A percentile compares a stretch with the other conserved stretches of the same genome.
Conservation (phyloP, 1,139 yeast genomes). For the Sugiyamaella neomexicana region DNA sequence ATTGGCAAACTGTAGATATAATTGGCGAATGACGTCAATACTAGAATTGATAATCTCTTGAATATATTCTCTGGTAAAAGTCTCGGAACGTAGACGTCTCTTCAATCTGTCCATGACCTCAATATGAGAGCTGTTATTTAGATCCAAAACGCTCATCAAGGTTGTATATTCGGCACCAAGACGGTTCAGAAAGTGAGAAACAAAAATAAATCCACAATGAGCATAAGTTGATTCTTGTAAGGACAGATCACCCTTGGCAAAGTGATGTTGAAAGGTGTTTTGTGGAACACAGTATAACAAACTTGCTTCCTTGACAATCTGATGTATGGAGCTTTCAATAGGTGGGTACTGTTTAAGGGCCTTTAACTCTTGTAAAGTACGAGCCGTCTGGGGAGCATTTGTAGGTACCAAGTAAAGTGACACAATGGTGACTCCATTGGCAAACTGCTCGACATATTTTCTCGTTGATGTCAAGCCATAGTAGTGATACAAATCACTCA, state of each 20-base stretch:
- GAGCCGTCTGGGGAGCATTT: conserved; percentile 42
- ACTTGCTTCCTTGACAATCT: conserved; percentile 92
- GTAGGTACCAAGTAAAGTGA: conserved; percentile 79
- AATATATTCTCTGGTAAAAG: conserved; percentile 85
- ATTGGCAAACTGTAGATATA: conserved; percentile 91
- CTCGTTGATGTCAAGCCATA: conserved; percentile 84
- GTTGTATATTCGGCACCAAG: conserved; percentile 87
- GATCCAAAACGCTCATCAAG: conserved; percentile 62
- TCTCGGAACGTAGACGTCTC: conserved; percentile 88
- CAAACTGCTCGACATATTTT: conserved; percentile 91
- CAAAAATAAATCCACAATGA: conserved; percentile 89
- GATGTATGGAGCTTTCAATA: conserved; percentile 75
- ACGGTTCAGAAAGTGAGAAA: conserved; percentile 90
- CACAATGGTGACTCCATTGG: conserved; percentile 82
- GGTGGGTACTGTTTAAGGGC: conserved; percentile 45
- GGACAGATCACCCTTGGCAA: conserved; percentile 75
- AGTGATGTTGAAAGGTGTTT: conserved; percentile 73
- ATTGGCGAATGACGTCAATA: conserved; percentile 71
- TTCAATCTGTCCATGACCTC: conserved; percentile 81
- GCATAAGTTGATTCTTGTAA: conserved; percentile 94
- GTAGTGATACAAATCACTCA: conserved; percentile 84
- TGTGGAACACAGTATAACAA: conserved; percentile 88
- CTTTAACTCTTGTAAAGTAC: conserved; percentile 40
- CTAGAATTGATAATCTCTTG: conserved; percentile 72
- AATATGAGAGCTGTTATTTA: conserved; percentile 57